These are phyloP conservation scores for Cardiospermum halicacabum DNA, from an alignment of 345 rosid genomes.

Conservation along the genomic window DNA sequence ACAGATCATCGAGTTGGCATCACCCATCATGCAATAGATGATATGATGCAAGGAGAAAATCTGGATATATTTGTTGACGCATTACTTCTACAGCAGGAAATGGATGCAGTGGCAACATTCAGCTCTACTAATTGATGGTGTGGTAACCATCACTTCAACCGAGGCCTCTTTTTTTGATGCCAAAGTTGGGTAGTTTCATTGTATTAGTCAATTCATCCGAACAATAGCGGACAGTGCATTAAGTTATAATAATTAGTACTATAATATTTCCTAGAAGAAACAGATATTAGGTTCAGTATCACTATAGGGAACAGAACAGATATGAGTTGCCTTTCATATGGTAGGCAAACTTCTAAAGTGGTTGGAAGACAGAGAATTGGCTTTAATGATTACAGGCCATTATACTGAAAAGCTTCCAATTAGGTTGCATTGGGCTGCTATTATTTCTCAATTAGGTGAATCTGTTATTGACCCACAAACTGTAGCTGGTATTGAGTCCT, in stretches of 20 bases:
- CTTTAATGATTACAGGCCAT: not conserved
- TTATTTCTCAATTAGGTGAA: not conserved
- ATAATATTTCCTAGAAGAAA: not conserved
- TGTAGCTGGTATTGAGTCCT: not conserved
- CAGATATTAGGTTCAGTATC: constrained; percentile 4
- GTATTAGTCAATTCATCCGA: not conserved
- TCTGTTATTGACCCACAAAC: not conserved
- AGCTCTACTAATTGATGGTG: constrained; percentile 35
- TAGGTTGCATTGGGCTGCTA: not conserved
- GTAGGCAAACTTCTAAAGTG: not conserved
- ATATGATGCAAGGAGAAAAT: constrained; percentile 77
- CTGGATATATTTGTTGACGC: constrained; percentile 80
- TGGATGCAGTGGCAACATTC: constrained; percentile 90
- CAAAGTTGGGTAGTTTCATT: not conserved
- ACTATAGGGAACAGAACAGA: not conserved
- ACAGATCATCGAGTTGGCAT: constrained; percentile 89
- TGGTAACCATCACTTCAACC: not conserved
- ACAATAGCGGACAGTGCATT: no score
- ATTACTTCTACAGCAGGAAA: constrained; percentile 84
- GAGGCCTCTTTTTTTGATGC: not conserved
- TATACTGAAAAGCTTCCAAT: not conserved
- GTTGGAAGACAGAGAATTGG: not conserved
- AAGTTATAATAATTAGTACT: not conserved
- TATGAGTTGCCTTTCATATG: not conserved
- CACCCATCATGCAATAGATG: constrained; percentile 71